phyloP scores from a whole-genome alignment of 179 eudicot species.

The Carnegiea gigantea region DNA sequence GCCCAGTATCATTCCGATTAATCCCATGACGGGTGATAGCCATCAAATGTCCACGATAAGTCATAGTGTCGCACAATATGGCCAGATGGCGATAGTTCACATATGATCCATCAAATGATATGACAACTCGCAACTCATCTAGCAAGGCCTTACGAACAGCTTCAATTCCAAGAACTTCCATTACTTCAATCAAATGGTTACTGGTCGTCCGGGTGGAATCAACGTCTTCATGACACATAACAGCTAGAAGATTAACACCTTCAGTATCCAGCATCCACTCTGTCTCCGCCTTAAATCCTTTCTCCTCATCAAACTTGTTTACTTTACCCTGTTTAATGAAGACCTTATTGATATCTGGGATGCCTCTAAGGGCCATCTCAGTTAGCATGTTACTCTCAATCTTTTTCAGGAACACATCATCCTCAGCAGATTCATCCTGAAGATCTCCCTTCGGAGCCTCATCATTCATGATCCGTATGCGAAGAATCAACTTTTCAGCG shows the following conservation, averaged over 20 bases:
- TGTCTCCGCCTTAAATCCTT: conserved; percentile 75
- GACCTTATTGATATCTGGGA: conserved; percentile 89
- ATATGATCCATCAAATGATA: conserved; percentile 95
- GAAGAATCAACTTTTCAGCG: conserved; percentile 92
- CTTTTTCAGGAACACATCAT: conserved; percentile 95
- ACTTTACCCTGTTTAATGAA: conserved; percentile 80
- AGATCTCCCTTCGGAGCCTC: conserved; percentile 83
- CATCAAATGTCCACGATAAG: conserved; percentile 98
- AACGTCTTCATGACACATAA: conserved; percentile 92
- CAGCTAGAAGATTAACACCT: conserved; percentile 97
- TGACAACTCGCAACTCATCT: conserved; percentile 91
- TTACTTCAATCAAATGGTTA: conserved; percentile 93
- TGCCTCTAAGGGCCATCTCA: conserved; percentile 93
- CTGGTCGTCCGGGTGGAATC: conserved; percentile 95
- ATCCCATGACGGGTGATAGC: conserved; percentile 99
- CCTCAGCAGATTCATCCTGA: conserved; percentile 86
- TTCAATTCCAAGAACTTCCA: conserved; percentile 97
- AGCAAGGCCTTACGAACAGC: conserved; percentile 91
- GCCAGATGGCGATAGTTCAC: conserved; percentile 96
- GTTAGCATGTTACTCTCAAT: conserved; percentile 94
- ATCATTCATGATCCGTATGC: conserved; percentile 92
- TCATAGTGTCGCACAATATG: conserved; percentile 96
- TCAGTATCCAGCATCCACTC: conserved; percentile 99
- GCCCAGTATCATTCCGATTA: conserved; percentile 93
- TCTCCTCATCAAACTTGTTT: conserved; percentile 75